These are phyloP conservation scores for Colletotrichum cereale DNA, from an alignment of 2,329 filamentous ascomycete genomes.

Conservation along the genomic window DNA sequence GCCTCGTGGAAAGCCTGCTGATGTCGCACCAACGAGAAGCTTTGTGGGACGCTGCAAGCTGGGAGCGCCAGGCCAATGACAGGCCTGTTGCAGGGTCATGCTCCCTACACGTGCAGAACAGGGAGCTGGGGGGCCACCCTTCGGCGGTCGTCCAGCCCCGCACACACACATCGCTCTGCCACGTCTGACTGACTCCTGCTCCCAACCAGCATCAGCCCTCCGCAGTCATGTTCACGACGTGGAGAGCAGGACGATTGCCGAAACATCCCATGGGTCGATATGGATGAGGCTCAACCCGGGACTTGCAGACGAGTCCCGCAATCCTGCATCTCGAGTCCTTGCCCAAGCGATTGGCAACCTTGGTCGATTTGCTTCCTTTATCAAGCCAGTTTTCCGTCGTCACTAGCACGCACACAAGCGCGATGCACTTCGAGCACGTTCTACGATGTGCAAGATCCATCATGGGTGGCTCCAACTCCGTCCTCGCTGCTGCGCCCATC, in stretches of 20 bases:
- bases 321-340: background rate
- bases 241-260: background rate
- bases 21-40: slow-evolving; percentile 12
- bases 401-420: background rate
- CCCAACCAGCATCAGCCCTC: background rate
- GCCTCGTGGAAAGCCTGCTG: slow-evolving; percentile 26
- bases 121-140: background rate
- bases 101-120: background rate
- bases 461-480: background rate
- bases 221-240: background rate
- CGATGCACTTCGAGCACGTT: background rate
- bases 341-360: background rate
- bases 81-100: slow-evolving; percentile 1
- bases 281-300: slow-evolving; percentile 14
- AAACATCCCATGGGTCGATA: background rate
- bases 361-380: background rate
- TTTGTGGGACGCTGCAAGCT: background rate
- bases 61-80: background rate
- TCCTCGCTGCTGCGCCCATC: background rate
- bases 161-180: background rate
- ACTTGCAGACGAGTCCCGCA: slow-evolving; percentile 6
- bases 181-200: background rate
- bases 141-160: background rate
- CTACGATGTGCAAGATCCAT: background rate
- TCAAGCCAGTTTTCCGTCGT: background rate